Base-by-base conservation (phyloP, 2,329 filamentous ascomycete genomes). In the Colletotrichum salicis region DNA sequence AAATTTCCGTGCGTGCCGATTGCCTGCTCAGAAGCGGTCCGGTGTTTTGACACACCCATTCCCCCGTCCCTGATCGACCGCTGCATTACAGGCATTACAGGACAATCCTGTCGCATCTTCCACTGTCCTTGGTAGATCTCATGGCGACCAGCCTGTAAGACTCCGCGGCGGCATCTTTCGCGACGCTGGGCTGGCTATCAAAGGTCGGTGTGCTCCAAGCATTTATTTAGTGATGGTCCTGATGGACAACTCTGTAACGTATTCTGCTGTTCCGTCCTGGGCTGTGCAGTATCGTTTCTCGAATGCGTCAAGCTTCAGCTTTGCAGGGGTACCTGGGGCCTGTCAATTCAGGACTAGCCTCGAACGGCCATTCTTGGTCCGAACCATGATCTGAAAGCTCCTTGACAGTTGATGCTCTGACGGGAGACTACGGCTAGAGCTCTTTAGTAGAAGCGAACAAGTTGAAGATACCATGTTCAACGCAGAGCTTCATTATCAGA, bases 1-100 rank as follows among this genome's bases (percentile, higher is more conserved):
- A 22, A 68, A 64, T 68, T 24, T 68, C 52, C 65, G 65, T 37
- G 37, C 27, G 37, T 69, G 66, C 52, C 54, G 60, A 64, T 58
- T 31, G 37, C 19, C 54, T 29, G 41, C 41, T 48, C 19, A 48
- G 41, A n/a, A n/a, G n/a, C 54, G 29, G 56, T 27, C n/a, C 56
- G 24, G 56, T 24, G 33, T 59, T 59, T 59, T 37, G 56, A 15
- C 31, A 35, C 19, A 37, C 12, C 24, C 19, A 24, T 62, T 31
- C 45, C 27, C 29, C 41, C 41, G 41, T 48, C 19, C 8, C 8
- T 48, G 41, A 48, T 48, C 41, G 15, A 8, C 41, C 41, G 19
- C 41, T 48, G 19, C 41, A 48, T 48, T n/a, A 27, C 22, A 62
- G n/a, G 19, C 41, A 48, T 48, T n/a, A 27, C 22, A 62, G n/a